Evolutionary conservation across 352 stramenopile genomes (phyloP), one percentile per base, ranked within the genome.

Genomic region (Globisporangium apiculatum): DNA sequence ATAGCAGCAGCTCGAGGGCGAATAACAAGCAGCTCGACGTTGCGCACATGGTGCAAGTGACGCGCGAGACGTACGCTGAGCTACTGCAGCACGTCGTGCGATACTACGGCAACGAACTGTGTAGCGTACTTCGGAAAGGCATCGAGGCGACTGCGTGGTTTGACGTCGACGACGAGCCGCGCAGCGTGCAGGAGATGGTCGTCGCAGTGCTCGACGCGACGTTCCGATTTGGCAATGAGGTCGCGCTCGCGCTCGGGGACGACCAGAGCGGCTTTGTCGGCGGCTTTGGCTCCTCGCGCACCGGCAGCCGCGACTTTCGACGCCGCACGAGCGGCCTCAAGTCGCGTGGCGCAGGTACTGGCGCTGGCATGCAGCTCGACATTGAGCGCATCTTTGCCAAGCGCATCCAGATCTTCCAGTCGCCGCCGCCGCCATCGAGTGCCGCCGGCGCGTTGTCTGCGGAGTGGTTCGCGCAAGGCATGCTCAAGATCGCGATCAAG

Each of bases 321-420:
- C 75, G 80, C 35, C 79, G 75, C 35, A 71, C 77, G 9, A 83
- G 75, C 56, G 71, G 65, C 0, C 48, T 89, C 14, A 68, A 71
- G n/a, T 89, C 80, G 40, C 73, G 81, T 42, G 77, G 75, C 10
- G 74, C 65, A 0, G 40, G 15, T 18, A 68, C 60, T 31, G 73
- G 69, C 18, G 75, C 60, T 0, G 79, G 71, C 6, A 91, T 91
- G 77, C 76, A 86, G 35, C 61, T 90, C 36, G 76, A 94, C 52
- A 76, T 94, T 46, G 80, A 87, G 62, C 77, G 82, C n/a, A 86
- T 94, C n/a, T 91, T 94, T 49, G 78, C 80, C 6, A 86, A 84
- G 49, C 75, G 75, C 53, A 83, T 89, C 47, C 72, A 86, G 40
- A 76, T 91, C 11, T 90, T 85, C 47, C 66, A 76, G n/a, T 8